Evolutionary conservation across 441 rosid species (phyloP), one percentile per base, ranked within the genome.

Genomic region (Geranium incanum): DNA sequence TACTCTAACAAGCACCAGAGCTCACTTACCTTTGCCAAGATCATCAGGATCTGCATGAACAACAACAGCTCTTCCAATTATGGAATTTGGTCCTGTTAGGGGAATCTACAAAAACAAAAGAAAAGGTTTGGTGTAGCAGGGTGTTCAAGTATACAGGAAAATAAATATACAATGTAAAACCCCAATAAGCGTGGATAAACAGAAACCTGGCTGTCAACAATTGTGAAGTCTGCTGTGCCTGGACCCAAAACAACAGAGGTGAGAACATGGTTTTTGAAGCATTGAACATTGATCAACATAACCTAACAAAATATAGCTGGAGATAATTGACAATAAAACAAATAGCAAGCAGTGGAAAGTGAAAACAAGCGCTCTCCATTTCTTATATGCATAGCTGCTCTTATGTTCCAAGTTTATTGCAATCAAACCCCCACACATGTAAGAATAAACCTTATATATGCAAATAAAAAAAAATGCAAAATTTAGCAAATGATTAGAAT

Each of bases 11-110:
- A 38, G 55, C 38, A 4, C 1, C 52, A 55, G 23, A 55, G 62
- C 41, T 45, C 0, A 70, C 18, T 82, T 76, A 92, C 98, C 98
- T 86, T 79, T 92, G 80, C 98, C 98, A 63, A 92, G 98, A 80
- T 92, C 98, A 85, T 93, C 98, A 68, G 96, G 92, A 81, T 93
- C 98, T 0, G 84, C 81, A 75, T 93, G 98, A 74, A 90, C 93
- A 78, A 93, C 97, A 71, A 93, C 88, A 55, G 98, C 97, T 81
- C 98, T 88, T 80, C 98, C 98, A 39, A 93, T 55, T 72, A 93
- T 89, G 16, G 97, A 87, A 75, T 84, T 67, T 68, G 89, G 87
- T 70, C 97, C 96, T 60, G 77, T 18, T 38, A 93, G 97, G 81
- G 98, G 96, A 78, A 93, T 91, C 87, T 93, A 79, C 64, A 68